These are phyloP conservation scores for Aurinia saxatilis DNA, from an alignment of 345 rosid genomes.

Conservation along the genomic window DNA sequence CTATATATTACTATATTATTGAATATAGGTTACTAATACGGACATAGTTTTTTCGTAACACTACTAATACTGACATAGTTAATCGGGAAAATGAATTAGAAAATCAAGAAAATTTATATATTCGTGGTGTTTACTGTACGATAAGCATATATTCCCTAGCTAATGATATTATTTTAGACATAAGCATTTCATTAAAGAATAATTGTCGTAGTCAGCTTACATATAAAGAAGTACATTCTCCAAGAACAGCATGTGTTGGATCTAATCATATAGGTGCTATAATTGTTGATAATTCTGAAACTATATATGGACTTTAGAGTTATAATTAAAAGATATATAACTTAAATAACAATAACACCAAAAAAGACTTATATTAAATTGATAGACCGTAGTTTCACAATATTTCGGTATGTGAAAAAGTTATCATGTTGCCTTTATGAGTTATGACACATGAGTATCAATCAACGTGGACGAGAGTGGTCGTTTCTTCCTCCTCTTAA, in stretches of 20 bases:
- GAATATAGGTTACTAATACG: no score
- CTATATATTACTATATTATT: no score
- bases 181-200: constrained; percentile 3
- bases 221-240: neutral
- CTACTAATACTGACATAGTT: no score
- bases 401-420: neutral
- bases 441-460: neutral
- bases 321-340: no score
- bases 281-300: neutral
- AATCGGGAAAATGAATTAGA: no score
- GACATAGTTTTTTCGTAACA: no score
- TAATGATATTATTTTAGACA: neutral
- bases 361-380: no score
- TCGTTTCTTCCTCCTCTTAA: constrained; percentile 2
- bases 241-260: constrained; percentile 16
- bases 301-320: neutral
- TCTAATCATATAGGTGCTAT: neutral
- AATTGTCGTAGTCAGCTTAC: constrained; percentile 3
- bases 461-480: constrained; percentile 19
- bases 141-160: neutral
- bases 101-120: neutral
- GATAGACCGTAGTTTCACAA: no score
- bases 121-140: neutral
- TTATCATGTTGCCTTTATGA: no score
- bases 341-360: no score